These are phyloP conservation scores for Ceratocystis variospora DNA, from an alignment of 2,329 filamentous ascomycete species.

Conservation along the genomic window DNA sequence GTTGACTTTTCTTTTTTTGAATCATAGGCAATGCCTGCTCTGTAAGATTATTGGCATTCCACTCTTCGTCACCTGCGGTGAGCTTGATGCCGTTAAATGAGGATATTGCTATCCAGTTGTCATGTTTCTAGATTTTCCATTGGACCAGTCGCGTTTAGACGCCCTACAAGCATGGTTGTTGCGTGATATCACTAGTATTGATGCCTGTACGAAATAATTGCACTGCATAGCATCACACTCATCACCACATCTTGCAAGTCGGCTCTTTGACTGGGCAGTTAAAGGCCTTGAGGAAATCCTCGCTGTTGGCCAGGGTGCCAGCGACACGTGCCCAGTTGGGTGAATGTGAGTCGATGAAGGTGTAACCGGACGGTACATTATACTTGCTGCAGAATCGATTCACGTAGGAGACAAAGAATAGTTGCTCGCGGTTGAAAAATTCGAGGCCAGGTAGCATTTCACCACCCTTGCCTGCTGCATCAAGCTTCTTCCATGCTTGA, in stretches of 20 bases:
- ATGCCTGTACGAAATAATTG: too few species aligned
- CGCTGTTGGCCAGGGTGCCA: slow-evolving; percentile 53
- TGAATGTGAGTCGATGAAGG: slow-evolving; percentile 52
- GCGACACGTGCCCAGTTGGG: slow-evolving; percentile 47
- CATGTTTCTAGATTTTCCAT: too few species aligned
- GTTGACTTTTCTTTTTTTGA: too few species aligned
- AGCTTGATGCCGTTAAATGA: too few species aligned
- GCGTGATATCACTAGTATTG: too few species aligned
- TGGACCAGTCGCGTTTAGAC: too few species aligned
- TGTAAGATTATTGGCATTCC: too few species aligned
- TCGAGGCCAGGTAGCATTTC: slow-evolving; percentile 46
- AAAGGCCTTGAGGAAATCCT: slow-evolving; percentile 54
- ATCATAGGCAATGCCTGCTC: too few species aligned
- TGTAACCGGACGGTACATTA: slow-evolving; percentile 40
- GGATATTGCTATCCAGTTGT: too few species aligned
- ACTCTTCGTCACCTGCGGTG: too few species aligned
- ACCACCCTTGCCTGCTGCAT: slow-evolving; percentile 34
- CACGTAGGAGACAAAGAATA: slow-evolving; percentile 54
- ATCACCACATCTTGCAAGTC: slow-evolving; percentile 58
- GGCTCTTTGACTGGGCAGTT: slow-evolving; percentile 51
- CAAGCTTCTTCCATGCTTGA: slow-evolving; percentile 49
- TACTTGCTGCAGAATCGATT: slow-evolving; percentile 56
- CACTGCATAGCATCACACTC: too few species aligned
- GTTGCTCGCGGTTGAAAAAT: slow-evolving; percentile 49
- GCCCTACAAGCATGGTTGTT: too few species aligned